Conservation (phyloP, 805 yeast species). For the Pichia insulana region DNA sequence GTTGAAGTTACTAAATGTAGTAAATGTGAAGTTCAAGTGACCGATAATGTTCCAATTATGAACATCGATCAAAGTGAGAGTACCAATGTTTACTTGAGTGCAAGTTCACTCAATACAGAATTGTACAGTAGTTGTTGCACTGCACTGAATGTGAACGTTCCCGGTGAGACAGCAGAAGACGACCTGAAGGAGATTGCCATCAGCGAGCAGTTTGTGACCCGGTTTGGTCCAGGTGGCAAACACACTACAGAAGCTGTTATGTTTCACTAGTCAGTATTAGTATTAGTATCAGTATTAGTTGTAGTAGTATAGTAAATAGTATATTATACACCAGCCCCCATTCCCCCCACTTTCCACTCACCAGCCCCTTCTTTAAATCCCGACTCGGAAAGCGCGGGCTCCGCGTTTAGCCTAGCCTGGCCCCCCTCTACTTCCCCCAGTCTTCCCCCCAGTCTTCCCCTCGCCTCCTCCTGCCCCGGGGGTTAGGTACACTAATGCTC, state of each 20-base stretch:
- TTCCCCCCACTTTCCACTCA: too few relatives aligned
- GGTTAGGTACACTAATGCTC: too few relatives aligned
- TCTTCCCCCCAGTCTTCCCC: slow-evolving; percentile 1
- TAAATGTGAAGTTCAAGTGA: slow-evolving; percentile 77
- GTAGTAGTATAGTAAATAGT: too few relatives aligned
- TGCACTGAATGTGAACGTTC: slow-evolving; percentile 70
- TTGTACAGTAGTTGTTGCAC: slow-evolving; percentile 81
- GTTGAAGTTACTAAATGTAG: slow-evolving; percentile 77
- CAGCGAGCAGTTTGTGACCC: slow-evolving; percentile 88
- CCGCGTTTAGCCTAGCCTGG: background rate
- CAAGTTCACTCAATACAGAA: slow-evolving; percentile 39
- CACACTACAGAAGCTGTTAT: slow-evolving; percentile 68
- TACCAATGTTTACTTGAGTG: slow-evolving; percentile 54
- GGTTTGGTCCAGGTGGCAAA: slow-evolving; percentile 44
- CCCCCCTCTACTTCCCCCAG: background rate
- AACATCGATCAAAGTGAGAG: slow-evolving; percentile 84
- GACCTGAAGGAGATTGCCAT: slow-evolving; percentile 76
- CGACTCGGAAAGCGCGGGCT: background rate
- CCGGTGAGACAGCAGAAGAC: slow-evolving; percentile 39
- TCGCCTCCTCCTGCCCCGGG: background rate
- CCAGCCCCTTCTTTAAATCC: too few relatives aligned
- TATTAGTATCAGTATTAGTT: too few relatives aligned
- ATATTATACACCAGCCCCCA: too few relatives aligned
- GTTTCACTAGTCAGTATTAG: slow-evolving; percentile 54
- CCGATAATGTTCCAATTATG: slow-evolving; percentile 75